Conservation (phyloP, 2,329 filamentous ascomycete species). For the Fusarium continuum region DNA sequence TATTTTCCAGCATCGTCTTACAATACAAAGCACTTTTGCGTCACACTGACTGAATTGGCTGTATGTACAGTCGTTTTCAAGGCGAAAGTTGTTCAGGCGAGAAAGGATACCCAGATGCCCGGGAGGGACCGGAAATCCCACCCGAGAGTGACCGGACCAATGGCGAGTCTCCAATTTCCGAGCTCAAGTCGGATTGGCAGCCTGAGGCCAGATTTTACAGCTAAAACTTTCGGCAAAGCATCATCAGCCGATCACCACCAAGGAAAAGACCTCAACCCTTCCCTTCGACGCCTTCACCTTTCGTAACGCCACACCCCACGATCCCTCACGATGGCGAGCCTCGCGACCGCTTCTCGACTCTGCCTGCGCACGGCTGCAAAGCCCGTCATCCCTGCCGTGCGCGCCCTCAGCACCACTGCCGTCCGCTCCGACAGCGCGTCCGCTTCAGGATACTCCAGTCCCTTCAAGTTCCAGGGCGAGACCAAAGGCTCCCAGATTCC, state of each 20-base stretch:
- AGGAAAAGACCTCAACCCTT: constrained; percentile 61
- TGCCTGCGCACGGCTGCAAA: constrained; percentile 69
- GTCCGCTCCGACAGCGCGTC: constrained; percentile 59
- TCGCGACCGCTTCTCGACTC: constrained; percentile 73
- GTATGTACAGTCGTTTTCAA: constrained; percentile 1
- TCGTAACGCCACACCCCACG: constrained; percentile 44
- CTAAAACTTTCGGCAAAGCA: constrained; percentile 56
- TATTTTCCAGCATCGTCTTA: neutral
- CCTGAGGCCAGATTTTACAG: constrained; percentile 55
- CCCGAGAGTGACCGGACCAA: constrained; percentile 51
- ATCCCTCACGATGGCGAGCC: constrained; percentile 67
- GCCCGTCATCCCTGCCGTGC: constrained; percentile 54
- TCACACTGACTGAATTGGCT: neutral
- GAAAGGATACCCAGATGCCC: constrained; percentile 35
- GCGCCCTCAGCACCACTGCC: constrained; percentile 66
- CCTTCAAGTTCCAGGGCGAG: constrained; percentile 73
- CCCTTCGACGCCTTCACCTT: constrained; percentile 41
- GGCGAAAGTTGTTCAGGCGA: constrained; percentile 20
- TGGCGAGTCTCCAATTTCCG: constrained; percentile 58
- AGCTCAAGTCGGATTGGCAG: constrained; percentile 49
- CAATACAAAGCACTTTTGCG: neutral
- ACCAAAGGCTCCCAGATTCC: constrained; percentile 76
- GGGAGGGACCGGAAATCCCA: constrained; percentile 46
- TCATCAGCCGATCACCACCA: constrained; percentile 49
- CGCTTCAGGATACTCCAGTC: constrained; percentile 65